Base-by-base conservation (phyloP, 192 early-diverging fungal genomes). In the Rhizophagus clarus region DNA sequence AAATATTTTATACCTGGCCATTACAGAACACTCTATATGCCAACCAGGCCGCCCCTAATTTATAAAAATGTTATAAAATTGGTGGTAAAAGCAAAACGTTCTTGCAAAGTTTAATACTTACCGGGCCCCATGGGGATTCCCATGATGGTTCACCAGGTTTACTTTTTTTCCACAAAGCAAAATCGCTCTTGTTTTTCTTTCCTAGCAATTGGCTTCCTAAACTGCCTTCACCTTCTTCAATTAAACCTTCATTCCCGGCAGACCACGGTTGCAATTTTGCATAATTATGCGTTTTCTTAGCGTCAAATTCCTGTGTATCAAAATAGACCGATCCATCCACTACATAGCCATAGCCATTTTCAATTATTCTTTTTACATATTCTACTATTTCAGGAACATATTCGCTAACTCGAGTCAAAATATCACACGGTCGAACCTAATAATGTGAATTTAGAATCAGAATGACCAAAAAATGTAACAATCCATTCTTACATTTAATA, bases 21-120 rank as follows among this genome's bases (percentile, higher is more conserved):
- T 99, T 47, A 92, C 98, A 28, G 95, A 97, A 92, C 98, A 99
- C 88, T 99, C 98, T 88, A 99, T 99, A 81, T 99, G 98, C 98
- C 98, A 99, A 42, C 98, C 98, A 9, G 98, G 98, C 51, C 98
- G 94, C 20, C 98, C 98, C 76, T 78, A 78, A 74, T 31, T 66
- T 66, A 29, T 3, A 66, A 66, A 64, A 66, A 6, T 0, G 29
- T 40, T 34, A 14, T 1, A 20, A n/a, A 40, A 69, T 40, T 34
- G 9, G 4, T 22, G 40, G 67, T 69, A 8, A 22, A 37, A 31
- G 15, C 20, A 37, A 69, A 8, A 8, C 22, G 26, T 42, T 10
- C 2, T 32, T 62, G 61, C 20, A 37, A 40, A 20, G 2, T 67
- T 10, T 77, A 12, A 22, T 77, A 77, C 29, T 64, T 12, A 77